These are phyloP conservation scores for Calonectria honghensis DNA, from an alignment of 2,329 filamentous ascomycete species.

Conservation along the genomic window DNA sequence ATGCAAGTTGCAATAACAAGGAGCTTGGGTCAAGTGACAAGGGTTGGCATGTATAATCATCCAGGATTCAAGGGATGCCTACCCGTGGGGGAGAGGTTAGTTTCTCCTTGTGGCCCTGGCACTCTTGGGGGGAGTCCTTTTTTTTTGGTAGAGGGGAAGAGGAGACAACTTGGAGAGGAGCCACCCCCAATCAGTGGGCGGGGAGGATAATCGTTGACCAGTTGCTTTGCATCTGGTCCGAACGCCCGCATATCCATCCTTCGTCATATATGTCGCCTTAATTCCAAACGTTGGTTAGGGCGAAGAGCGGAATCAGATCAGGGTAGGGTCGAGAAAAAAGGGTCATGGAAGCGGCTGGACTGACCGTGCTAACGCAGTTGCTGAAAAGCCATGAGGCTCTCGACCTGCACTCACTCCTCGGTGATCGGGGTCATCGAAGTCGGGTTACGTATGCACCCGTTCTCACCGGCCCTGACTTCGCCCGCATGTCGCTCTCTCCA, in stretches of 20 bases:
- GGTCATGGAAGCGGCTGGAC: neutral
- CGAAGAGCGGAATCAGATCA: neutral
- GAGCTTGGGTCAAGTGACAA: slow-evolving; percentile 23
- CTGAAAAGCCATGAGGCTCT: neutral
- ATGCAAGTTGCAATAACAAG: slow-evolving; percentile 28
- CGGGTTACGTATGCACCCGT: slow-evolving; percentile 25
- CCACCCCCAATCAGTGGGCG: slow-evolving; percentile 17
- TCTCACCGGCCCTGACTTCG: slow-evolving; percentile 22
- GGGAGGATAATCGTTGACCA: slow-evolving; percentile 18
- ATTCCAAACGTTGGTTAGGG: slow-evolving; percentile 15
- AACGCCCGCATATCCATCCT: slow-evolving; percentile 20
- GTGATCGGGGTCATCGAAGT: slow-evolving; percentile 5
- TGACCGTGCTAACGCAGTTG: neutral
- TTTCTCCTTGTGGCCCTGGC: slow-evolving; percentile 26
- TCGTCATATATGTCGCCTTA: slow-evolving; percentile 5
- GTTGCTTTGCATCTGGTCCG: slow-evolving; percentile 16
- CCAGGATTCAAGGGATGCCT: slow-evolving; percentile 34
- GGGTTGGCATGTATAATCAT: slow-evolving; percentile 34
- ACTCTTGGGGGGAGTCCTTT: neutral
- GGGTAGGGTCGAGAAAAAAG: neutral
- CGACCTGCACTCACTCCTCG: slow-evolving; percentile 4
- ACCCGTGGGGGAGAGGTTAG: slow-evolving; percentile 30
- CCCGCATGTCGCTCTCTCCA: slow-evolving; percentile 18
- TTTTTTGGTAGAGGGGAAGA: slow-evolving; percentile 16
- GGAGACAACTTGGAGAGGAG: slow-evolving; percentile 27